Conservation (phyloP, 2,329 filamentous ascomycete genomes). For the Aspergillus pseudoterreus region DNA sequence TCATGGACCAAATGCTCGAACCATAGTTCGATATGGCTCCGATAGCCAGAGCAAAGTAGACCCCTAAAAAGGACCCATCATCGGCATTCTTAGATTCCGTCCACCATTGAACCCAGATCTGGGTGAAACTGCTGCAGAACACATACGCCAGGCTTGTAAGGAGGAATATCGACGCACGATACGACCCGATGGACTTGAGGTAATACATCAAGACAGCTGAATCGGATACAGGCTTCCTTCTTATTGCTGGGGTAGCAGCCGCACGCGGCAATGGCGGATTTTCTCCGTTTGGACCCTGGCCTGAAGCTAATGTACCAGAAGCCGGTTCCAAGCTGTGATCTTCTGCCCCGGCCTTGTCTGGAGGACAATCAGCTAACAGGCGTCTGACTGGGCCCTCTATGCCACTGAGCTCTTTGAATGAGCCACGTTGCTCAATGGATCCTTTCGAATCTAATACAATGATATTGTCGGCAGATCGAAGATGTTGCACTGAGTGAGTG, state of each 20-base stretch:
- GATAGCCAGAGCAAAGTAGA: not conserved
- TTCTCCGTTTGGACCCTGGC: too few relatives aligned
- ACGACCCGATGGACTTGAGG: too few relatives aligned
- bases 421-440: not conserved
- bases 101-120: constrained; percentile 42
- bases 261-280: too few relatives aligned
- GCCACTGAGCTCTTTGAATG: not conserved
- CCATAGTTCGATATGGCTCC: not conserved
- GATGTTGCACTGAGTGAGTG: constrained; percentile 8
- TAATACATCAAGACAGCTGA: too few relatives aligned
- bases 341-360: not conserved
- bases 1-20: constrained; percentile 1
- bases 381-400: not conserved
- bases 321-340: not conserved
- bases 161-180: not conserved
- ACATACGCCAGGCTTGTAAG: not conserved
- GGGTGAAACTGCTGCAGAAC: constrained; percentile 24
- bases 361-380: not conserved
- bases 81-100: not conserved
- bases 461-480: constrained; percentile 2
- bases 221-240: too few relatives aligned
- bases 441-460: constrained; percentile 1
- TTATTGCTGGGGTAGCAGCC: too few relatives aligned
- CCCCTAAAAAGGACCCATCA: not conserved
- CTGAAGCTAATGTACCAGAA: not conserved